A percentile compares a stretch with the other conserved stretches of the same genome.
These are phyloP conservation scores for Baorangia bicolor DNA, from an alignment of 768 basidiomycete species.

Conservation along the genomic window DNA sequence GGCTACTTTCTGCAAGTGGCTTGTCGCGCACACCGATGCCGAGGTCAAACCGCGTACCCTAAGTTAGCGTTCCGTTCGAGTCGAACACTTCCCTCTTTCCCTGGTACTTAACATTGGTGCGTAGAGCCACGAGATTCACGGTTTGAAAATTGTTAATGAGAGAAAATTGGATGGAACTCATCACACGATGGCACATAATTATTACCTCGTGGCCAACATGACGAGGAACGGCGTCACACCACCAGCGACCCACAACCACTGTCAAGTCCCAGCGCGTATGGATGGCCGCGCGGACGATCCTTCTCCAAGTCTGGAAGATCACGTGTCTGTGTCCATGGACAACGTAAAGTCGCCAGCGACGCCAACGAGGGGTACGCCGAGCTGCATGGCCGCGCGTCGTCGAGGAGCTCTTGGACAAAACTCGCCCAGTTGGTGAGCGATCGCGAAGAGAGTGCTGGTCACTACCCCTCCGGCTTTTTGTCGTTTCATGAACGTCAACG, in stretches of 20 bases:
- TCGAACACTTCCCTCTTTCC: no score
- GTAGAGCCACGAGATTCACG: no score
- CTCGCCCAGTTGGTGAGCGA: slow-evolving; percentile 43
- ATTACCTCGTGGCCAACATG: slow-evolving; percentile 52
- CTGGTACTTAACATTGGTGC: no score
- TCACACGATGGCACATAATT: no score
- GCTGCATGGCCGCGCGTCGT: slow-evolving; percentile 35
- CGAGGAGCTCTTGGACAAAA: slow-evolving; percentile 41
- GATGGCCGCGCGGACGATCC: not conserved
- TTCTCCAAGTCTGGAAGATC: not conserved
- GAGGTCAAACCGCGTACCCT: no score
- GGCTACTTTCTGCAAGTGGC: no score
- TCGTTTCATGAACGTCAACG: slow-evolving; percentile 53
- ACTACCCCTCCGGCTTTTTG: slow-evolving; percentile 54
- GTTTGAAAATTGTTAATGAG: no score
- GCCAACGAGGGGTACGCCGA: slow-evolving; percentile 48
- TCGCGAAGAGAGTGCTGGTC: slow-evolving; percentile 52
- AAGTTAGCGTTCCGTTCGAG: no score
- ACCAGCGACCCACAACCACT: slow-evolving; percentile 56
- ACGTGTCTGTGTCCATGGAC: slow-evolving; percentile 1
- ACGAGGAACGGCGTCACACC: slow-evolving; percentile 65
- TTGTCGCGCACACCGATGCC: no score
- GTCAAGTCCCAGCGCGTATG: not conserved
- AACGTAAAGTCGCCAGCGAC: slow-evolving; percentile 54
- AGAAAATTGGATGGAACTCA: no score